Evolutionary conservation across 1,284 basidiomycete species (phyloP).

Genomic region (Tremellales sp.): DNA sequence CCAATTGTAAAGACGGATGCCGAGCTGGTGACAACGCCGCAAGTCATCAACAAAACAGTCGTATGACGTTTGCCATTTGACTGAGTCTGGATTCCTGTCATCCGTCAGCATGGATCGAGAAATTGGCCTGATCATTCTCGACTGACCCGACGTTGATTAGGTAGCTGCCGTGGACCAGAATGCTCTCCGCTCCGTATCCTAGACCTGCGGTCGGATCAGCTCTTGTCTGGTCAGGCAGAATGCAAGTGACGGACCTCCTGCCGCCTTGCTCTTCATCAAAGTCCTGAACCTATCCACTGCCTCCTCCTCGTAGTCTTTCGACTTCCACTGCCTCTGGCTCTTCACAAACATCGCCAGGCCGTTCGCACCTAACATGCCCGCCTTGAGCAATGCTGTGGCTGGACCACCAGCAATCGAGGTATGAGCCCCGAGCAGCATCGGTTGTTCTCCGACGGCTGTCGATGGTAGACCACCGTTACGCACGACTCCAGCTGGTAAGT

Average conservation of each 20-base stretch:
- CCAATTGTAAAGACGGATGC: conserved; percentile 73
- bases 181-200: conserved; percentile 58
- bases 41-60: conserved; percentile 79
- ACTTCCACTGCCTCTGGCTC: conserved; percentile 73
- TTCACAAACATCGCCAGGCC: conserved; percentile 81
- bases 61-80: conserved; percentile 72
- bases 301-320: conserved; percentile 50
- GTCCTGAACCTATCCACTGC: conserved; percentile 13
- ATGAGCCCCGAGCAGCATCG: conserved; percentile 64
- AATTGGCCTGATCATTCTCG: conserved; percentile 47
- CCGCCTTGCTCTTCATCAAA: conserved; percentile 50
- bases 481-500: neutral
- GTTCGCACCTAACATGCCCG: conserved; percentile 69
- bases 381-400: conserved; percentile 67
- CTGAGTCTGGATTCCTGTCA: conserved; percentile 44
- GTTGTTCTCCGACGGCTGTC: conserved; percentile 8
- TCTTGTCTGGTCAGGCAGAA: neutral
- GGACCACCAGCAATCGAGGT: conserved; percentile 75
- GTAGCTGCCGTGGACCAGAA: conserved; percentile 80
- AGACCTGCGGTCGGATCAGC: conserved; percentile 40
- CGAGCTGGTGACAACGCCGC: conserved; percentile 71
- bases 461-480: conserved; percentile 23
- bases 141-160: conserved; percentile 68
- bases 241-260: conserved; percentile 31
- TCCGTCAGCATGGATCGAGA: conserved; percentile 60